These are phyloP conservation scores for Globisporangium mamillatum DNA, from an alignment of 352 stramenopile species.

Conservation along the genomic window DNA sequence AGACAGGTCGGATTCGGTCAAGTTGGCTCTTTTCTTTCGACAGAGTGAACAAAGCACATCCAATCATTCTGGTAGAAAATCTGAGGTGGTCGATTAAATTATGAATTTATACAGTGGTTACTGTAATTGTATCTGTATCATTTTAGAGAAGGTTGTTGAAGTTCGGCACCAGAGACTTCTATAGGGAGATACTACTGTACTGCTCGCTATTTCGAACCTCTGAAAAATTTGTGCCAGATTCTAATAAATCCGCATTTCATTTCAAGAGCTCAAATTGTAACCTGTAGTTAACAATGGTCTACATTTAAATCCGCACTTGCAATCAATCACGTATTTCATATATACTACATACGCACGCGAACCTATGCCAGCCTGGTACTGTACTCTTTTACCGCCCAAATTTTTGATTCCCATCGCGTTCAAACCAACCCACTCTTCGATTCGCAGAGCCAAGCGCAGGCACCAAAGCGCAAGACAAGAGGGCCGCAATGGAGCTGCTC, in stretches of 20 bases:
- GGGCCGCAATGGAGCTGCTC: background rate
- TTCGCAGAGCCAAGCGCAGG: background rate
- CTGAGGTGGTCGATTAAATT: background rate
- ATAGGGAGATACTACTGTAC: no score
- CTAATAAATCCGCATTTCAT: no score
- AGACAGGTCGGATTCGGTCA: background rate
- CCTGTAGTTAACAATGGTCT: no score
- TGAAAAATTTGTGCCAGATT: no score
- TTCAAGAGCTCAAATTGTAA: no score
- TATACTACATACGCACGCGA: no score
- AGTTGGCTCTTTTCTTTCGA: no score
- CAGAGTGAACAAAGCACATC: no score
- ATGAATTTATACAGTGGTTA: background rate
- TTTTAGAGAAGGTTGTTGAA: background rate
- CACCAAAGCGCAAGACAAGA: background rate
- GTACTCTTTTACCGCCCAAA: background rate
- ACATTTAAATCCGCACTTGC: no score
- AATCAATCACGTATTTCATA: background rate
- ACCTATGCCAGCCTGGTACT: background rate
- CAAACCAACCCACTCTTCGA: background rate
- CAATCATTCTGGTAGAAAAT: no score
- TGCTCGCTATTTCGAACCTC: no score
- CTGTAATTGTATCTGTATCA: background rate
- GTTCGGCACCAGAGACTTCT: background rate
- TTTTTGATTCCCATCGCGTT: background rate